A percentile compares a stretch with the other conserved stretches of the same genome.
Conservation (phyloP, 2,329 filamentous ascomycete species). For the Pseudogymnoascus sp. region DNA sequence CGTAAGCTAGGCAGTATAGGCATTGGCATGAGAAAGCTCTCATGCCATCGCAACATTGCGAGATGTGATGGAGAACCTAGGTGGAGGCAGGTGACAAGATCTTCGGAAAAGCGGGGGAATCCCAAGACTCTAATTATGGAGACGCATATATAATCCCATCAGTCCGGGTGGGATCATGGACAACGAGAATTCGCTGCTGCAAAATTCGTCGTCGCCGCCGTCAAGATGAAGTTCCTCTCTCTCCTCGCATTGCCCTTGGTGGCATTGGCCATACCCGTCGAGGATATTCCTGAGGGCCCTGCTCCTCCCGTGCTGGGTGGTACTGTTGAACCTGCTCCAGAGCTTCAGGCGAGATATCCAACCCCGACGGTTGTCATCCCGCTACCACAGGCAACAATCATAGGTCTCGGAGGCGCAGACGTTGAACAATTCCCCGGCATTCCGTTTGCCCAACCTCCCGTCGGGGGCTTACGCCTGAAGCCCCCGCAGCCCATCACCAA, state of each 20-base stretch:
- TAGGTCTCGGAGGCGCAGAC: slow-evolving; percentile 14
- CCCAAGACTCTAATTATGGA: background rate
- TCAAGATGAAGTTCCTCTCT: slow-evolving; percentile 2
- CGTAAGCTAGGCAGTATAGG: background rate
- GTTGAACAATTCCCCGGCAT: slow-evolving; percentile 69
- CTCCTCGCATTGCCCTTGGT: slow-evolving; percentile 2
- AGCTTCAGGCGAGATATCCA: slow-evolving; percentile 3
- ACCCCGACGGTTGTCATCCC: slow-evolving; percentile 19
- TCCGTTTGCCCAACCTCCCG: slow-evolving; percentile 65
- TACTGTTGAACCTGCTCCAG: background rate
- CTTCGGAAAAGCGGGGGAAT: background rate
- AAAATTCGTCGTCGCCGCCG: background rate
- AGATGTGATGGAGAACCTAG: background rate
- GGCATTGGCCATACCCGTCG: background rate
- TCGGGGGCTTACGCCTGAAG: slow-evolving; percentile 58
- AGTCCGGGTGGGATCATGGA: background rate
- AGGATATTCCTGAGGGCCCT: background rate
- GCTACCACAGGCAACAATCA: slow-evolving; percentile 19
- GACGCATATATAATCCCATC: background rate
- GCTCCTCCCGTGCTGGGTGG: background rate
- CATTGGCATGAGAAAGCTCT: background rate
- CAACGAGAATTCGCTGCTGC: slow-evolving; percentile 4
- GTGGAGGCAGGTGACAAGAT: background rate
- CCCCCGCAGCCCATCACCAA: slow-evolving; percentile 56
- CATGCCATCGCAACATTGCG: no score